phyloP scores from a whole-genome alignment of 495 filamentous ascomycete genomes.

The Aspergillus coremiiformis region DNA sequence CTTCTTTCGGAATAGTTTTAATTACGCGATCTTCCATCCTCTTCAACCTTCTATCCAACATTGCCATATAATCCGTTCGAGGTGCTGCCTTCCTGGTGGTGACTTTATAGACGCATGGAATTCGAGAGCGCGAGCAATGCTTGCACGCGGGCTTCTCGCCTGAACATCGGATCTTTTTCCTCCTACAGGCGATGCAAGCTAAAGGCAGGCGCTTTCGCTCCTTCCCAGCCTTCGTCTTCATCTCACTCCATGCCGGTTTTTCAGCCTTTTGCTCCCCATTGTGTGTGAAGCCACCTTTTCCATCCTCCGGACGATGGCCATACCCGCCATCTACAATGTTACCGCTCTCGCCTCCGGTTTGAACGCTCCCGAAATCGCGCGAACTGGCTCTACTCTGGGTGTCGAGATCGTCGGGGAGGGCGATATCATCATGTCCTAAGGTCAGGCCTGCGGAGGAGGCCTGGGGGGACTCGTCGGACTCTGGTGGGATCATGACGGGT shows the following conservation, averaged over 20 bases:
- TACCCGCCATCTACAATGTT: constrained; percentile 12
- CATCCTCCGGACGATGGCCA: constrained; percentile 20
- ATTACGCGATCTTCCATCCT: constrained; percentile 97
- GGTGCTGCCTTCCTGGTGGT: constrained; percentile 94
- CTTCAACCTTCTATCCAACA: constrained; percentile 88
- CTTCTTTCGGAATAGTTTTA: constrained; percentile 86
- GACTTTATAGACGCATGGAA: constrained; percentile 98
- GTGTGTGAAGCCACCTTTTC: constrained; percentile 29
- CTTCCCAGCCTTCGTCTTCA: constrained; percentile 97
- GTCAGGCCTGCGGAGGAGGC: constrained; percentile 24
- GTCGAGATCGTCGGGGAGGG: constrained; percentile 34
- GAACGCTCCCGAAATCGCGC: constrained; percentile 32
- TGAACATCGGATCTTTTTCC: constrained; percentile 97
- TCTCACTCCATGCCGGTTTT: constrained; percentile 80
- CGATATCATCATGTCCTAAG: constrained; percentile 26
- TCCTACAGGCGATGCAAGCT: constrained; percentile 90
- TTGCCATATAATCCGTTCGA: constrained; percentile 97
- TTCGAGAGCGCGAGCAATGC: constrained; percentile 87
- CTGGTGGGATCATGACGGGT: constrained; percentile 40
- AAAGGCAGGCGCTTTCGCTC: constrained; percentile 88
- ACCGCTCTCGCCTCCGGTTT: constrained; percentile 20
- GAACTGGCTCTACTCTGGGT: constrained; percentile 40
- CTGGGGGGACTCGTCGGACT: constrained; percentile 33
- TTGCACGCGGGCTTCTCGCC: constrained; percentile 97
- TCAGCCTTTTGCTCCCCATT: constrained; percentile 24